Base-by-base conservation (phyloP, 192 early-diverging fungal species). In the Rhizophagus sp. region DNA sequence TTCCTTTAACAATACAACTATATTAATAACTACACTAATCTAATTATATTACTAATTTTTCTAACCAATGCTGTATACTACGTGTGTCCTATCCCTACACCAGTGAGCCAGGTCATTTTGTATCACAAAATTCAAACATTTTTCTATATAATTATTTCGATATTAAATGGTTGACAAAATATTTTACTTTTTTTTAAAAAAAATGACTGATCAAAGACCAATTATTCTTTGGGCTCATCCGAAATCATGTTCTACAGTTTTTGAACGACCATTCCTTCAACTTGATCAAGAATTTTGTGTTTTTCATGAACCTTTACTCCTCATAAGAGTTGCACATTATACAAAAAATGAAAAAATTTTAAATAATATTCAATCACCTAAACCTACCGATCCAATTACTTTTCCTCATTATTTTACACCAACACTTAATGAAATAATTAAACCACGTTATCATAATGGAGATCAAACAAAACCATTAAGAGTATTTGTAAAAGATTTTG, bases 101-200 rank as follows among this genome's bases (percentile, higher is more conserved):
- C 39, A 0, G 39, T 41, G 39, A 41, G 7, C 44, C 11, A 47
- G 44, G 44, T 47, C 44, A 47, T 47, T 44, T 47, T 47, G 44
- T 47, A 47, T 47, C 44, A 47, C 44, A 47, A 11, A 44, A 44
- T 44, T 44, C 44, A 44, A 44, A 44, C 44, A 47, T 47, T 47
- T 47, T 11, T 12, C 44, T 47, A 47, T 47, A 47, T 47, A 47
- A 47, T 11, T 12, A 47, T 47, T 47, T 47, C 44, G 44, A 47
- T 12, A 47, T 47, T 47, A 47, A 47, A 47, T 75, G 75, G 75
- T 79, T 75, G 62, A 80, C 78, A 85, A 83, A 86, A 88, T 47
- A 47, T 47, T 47, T 47, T 64, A n/a, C 25, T 64, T 25, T 64
- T 64, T 27, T 64, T 64, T 64, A 47, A 47, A 47, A 47, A 47